A percentile compares a stretch with the other conserved stretches of the same genome.
Conservation (phyloP, 2,329 filamentous ascomycete species). For the Fusarium vanettenii region DNA sequence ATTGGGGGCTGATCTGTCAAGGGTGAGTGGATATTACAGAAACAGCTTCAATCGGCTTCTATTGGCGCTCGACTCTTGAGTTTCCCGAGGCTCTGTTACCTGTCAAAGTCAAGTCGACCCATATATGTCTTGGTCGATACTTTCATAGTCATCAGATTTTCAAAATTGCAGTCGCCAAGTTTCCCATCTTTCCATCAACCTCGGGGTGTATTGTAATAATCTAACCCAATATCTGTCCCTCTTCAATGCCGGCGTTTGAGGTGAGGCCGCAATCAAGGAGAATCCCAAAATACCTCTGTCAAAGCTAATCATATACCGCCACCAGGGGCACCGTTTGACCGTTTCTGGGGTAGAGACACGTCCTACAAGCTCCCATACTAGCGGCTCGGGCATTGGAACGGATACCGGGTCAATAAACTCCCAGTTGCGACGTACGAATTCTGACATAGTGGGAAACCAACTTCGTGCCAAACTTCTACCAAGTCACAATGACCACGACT, state of each 20-base stretch:
- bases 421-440: not conserved
- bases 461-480: not conserved
- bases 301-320: not conserved
- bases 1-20: not conserved
- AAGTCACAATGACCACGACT: not conserved
- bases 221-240: not conserved
- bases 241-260: not conserved
- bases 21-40: not conserved
- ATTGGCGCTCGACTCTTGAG: not conserved
- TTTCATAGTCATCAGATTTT: not conserved
- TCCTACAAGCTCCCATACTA: not conserved
- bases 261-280: not conserved
- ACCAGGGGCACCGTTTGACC: not conserved
- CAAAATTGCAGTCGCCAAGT: too few relatives aligned
- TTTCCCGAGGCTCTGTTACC: not conserved
- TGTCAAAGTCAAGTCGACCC: not conserved
- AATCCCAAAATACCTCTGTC: not conserved
- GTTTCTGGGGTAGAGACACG: not conserved
- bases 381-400: not conserved
- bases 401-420: not conserved
- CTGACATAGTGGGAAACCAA: not conserved
- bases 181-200: too few relatives aligned
- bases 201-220: not conserved
- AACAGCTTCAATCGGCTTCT: not conserved
- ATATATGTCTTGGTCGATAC: not conserved